phyloP scores from a whole-genome alignment of 306 rosid genomes.

The Cicer arietinum region DNA sequence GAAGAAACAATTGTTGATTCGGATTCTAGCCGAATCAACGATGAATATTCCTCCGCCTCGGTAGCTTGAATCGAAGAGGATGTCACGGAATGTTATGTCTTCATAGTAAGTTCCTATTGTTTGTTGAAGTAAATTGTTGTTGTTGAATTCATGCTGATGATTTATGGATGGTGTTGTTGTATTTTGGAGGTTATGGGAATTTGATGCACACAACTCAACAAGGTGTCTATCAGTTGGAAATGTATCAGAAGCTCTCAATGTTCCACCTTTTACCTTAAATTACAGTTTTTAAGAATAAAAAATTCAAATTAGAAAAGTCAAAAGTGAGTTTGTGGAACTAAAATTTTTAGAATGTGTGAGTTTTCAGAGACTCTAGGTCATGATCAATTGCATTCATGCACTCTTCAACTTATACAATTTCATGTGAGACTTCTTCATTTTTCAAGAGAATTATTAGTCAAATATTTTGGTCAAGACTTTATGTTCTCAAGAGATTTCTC shows the following conservation, averaged over 20 bases:
- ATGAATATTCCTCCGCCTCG: slow-evolving; percentile 64
- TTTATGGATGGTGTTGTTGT: background rate
- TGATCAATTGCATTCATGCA: too few species aligned
- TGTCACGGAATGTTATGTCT: slow-evolving; percentile 69
- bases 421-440: too few species aligned
- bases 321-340: too few species aligned
- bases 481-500: too few species aligned
- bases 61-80: slow-evolving; percentile 65
- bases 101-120: slow-evolving; percentile 53
- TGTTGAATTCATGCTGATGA: background rate
- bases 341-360: too few species aligned
- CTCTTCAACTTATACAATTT: too few species aligned
- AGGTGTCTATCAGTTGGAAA: slow-evolving; percentile 61
- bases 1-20: slow-evolving; percentile 66
- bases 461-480: background rate
- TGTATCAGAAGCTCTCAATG: slow-evolving; percentile 59
- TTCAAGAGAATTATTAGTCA: too few species aligned
- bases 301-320: too few species aligned
- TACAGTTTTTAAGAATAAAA: too few species aligned
- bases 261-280: slow-evolving; percentile 58
- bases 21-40: slow-evolving; percentile 56
- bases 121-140: slow-evolving; percentile 35
- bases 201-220: slow-evolving; percentile 56
- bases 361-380: too few species aligned
- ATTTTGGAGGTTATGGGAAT: slow-evolving; percentile 16